phyloP scores from a whole-genome alignment of 1,139 yeast species.

The Blastobotrys serpentis region DNA sequence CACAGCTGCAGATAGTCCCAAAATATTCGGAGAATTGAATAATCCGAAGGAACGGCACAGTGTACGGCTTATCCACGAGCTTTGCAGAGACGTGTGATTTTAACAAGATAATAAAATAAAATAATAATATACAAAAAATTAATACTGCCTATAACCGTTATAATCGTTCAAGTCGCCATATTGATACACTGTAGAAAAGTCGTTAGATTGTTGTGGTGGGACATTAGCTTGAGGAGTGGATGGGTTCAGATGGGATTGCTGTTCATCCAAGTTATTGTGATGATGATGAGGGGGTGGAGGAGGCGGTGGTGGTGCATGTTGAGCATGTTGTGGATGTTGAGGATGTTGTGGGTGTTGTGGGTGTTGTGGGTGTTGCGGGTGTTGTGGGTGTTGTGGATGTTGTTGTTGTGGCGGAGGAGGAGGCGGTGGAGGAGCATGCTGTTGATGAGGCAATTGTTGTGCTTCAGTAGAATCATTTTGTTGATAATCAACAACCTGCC shows the following conservation, averaged over 20 bases:
- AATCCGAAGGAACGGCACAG: too few relatives aligned
- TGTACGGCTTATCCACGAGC: too few relatives aligned
- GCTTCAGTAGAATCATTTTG: too few relatives aligned
- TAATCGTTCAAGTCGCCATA: conserved; percentile 27
- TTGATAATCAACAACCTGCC: conserved; percentile 12
- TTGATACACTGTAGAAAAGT: conserved; percentile 12
- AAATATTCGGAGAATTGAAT: too few relatives aligned
- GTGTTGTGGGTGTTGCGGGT: conserved; percentile 5
- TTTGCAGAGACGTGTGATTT: too few relatives aligned
- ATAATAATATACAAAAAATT: conserved; percentile 10
- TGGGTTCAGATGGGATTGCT: conserved; percentile 12
- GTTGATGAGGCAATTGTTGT: conserved; percentile 15
- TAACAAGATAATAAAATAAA: conserved; percentile 1
- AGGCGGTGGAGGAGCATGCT: conserved; percentile 1
- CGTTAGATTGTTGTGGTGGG: conserved; percentile 8
- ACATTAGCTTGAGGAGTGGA: conserved; percentile 7
- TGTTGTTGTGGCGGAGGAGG: conserved; percentile 8
- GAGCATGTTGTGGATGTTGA: conserved; percentile 11
- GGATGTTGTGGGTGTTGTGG: conserved; percentile 13
- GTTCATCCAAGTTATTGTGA: neutral
- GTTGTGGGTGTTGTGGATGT: conserved; percentile 15
- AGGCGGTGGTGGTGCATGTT: conserved; percentile 14
- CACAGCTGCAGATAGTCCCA: too few relatives aligned
- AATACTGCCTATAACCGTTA: conserved; percentile 30
- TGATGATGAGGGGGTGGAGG: conserved; percentile 10